Evolutionary conservation across 495 filamentous ascomycete species (phyloP).

Genomic region (Tuber calosporum): DNA sequence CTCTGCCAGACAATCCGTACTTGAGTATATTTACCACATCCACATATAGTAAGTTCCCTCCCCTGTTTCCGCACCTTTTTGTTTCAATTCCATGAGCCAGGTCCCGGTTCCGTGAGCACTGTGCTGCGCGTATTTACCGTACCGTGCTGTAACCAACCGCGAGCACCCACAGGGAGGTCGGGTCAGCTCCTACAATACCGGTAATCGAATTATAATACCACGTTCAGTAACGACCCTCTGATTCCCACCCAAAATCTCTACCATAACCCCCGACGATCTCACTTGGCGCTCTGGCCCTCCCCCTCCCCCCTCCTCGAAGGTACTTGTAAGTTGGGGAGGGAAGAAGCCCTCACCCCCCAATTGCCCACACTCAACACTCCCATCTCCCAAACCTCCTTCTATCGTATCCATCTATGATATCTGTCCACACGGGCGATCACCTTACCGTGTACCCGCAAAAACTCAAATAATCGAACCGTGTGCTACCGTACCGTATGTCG

Average conservation of each 20-base stretch:
- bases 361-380: neutral
- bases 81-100: neutral
- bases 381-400: neutral
- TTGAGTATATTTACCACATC: neutral
- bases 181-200: neutral
- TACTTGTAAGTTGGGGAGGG: no score
- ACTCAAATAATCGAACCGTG: no score
- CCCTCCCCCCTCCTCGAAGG: neutral
- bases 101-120: neutral
- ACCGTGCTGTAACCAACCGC: neutral
- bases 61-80: no score
- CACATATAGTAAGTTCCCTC: no score
- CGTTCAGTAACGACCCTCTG: no score
- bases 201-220: no score
- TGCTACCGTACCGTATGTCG: no score
- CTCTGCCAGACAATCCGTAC: neutral
- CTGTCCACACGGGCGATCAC: neutral
- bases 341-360: neutral
- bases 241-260: no score
- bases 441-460: no score
- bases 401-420: no score
- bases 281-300: neutral
- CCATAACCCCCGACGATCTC: no score
- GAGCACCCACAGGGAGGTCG: neutral
- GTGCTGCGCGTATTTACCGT: neutral